A percentile compares a stretch with the other conserved stretches of the same genome.
phyloP scores from a whole-genome alignment of 192 early-diverging fungal species.

The Coemansia sp. region DNA sequence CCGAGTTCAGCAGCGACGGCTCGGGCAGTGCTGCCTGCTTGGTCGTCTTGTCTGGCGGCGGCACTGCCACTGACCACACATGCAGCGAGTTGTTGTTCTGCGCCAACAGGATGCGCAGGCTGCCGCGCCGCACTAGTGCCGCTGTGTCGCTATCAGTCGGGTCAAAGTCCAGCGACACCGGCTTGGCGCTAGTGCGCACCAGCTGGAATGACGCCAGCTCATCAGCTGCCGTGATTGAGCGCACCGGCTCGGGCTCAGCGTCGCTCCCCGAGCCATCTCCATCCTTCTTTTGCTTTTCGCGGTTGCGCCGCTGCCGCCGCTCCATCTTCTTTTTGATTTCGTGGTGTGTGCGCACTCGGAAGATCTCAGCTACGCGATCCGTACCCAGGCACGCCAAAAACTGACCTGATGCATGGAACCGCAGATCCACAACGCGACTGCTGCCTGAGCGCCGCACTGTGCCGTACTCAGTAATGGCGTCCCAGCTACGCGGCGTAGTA shows the following conservation, averaged over 20 bases:
- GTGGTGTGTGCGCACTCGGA: constrained; percentile 70
- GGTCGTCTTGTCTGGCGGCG: constrained; percentile 59
- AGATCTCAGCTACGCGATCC: constrained; percentile 83
- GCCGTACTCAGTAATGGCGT: constrained; percentile 74
- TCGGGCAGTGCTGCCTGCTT: constrained; percentile 66
- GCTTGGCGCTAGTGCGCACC: constrained; percentile 74
- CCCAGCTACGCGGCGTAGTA: constrained; percentile 35
- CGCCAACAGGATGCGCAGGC: constrained; percentile 63
- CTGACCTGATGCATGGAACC: constrained; percentile 74
- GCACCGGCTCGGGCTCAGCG: constrained; percentile 14
- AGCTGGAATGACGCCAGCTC: constrained; percentile 72
- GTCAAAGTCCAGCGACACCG: constrained; percentile 65
- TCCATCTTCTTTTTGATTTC: constrained; percentile 84
- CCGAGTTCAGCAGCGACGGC: constrained; percentile 62
- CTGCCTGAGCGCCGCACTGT: constrained; percentile 76
- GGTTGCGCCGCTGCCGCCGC: constrained; percentile 73
- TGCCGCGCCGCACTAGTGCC: constrained; percentile 25
- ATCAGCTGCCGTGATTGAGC: constrained; percentile 66
- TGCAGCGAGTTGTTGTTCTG: constrained; percentile 85
- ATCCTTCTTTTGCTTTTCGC: constrained; percentile 67
- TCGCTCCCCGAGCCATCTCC: constrained; percentile 40
- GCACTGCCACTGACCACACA: constrained; percentile 65
- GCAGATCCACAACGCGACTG: constrained; percentile 75
- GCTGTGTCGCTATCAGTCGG: constrained; percentile 29
- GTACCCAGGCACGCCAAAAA: constrained; percentile 80